These are phyloP conservation scores for Calonectria henricotiae DNA, from an alignment of 2,329 filamentous ascomycete genomes.

Conservation along the genomic window DNA sequence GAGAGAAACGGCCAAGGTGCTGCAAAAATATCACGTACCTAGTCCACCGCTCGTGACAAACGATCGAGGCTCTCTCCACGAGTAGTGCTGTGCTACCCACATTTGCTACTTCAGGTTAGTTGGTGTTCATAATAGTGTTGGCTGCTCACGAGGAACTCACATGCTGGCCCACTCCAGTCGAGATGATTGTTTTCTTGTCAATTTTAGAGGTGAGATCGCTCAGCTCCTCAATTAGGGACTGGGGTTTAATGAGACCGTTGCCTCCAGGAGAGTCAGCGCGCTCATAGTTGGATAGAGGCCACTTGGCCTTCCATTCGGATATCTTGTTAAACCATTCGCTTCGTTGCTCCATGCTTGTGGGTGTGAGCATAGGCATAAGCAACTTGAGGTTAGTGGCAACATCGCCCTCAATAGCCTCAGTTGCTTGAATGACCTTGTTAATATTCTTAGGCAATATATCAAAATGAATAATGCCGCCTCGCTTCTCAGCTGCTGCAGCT, in stretches of 20 bases:
- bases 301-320: conserved; percentile 90
- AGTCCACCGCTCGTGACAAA: conserved; percentile 80
- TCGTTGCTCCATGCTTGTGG: conserved; percentile 76
- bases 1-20: no score
- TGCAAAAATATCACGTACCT: conserved; percentile 3
- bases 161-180: conserved; percentile 96
- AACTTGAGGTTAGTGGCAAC: conserved; percentile 84
- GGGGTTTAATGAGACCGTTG: conserved; percentile 91
- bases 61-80: conserved; percentile 90
- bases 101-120: conserved; percentile 73
- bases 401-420: conserved; percentile 95
- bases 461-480: conserved; percentile 96
- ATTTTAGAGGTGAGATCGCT: conserved; percentile 84
- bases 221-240: conserved; percentile 91
- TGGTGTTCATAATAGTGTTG: conserved; percentile 13
- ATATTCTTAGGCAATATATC: conserved; percentile 99
- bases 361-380: conserved; percentile 79
- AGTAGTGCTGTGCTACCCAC: conserved; percentile 98
- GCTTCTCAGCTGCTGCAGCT: conserved; percentile 85
- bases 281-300: conserved; percentile 89
- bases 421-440: conserved; percentile 98
- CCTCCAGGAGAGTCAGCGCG: conserved; percentile 72
- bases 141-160: conserved; percentile 10
- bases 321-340: conserved; percentile 94
- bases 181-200: conserved; percentile 86